Percentiles rank a stretch among this genome's conserved stretches.
Evolutionary conservation across 495 filamentous ascomycete genomes (phyloP).

Genomic region (Stereocaulon alpinum): DNA sequence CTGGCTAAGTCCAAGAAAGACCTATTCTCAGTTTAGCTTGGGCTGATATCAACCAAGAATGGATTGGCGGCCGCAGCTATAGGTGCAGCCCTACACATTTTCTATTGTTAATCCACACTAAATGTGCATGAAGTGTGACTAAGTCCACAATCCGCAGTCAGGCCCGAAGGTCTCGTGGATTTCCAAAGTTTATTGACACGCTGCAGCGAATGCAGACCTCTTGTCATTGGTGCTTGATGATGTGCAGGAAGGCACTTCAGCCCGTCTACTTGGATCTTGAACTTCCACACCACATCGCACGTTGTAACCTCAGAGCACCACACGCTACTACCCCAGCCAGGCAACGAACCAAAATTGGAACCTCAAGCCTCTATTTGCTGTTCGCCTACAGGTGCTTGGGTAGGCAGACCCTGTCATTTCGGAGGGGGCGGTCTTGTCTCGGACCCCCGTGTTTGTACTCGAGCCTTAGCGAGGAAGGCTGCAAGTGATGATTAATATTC

Average conservation of each 20-base stretch:
- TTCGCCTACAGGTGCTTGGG: neutral
- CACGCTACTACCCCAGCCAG: constrained; percentile 5
- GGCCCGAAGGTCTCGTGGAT: constrained; percentile 1
- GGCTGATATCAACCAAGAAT: neutral
- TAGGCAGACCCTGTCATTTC: constrained; percentile 12
- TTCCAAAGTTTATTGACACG: neutral
- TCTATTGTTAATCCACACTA: constrained; percentile 17
- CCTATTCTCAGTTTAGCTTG: neutral
- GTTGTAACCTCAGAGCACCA: constrained; percentile 9
- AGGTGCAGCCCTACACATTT: constrained; percentile 6
- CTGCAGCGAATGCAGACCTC: neutral
- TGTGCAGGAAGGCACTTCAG: constrained; percentile 7
- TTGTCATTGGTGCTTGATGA: constrained; percentile 4
- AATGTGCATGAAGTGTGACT: constrained; percentile 3
- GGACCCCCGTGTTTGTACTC: neutral
- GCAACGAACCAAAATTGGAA: constrained; percentile 13
- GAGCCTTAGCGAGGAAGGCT: constrained; percentile 6
- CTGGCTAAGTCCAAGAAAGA: neutral
- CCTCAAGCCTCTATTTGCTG: constrained; percentile 1
- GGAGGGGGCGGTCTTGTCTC: constrained; percentile 1
- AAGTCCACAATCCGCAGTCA: constrained; percentile 13
- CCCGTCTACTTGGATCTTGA: constrained; percentile 6
- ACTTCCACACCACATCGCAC: constrained; percentile 11
- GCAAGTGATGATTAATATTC: constrained; percentile 20
- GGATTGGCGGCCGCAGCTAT: neutral